Evolutionary conservation across 2,329 filamentous ascomycete species (phyloP), one percentile per base, ranked within the genome.

Genomic region (Lomentospora prolificans): DNA sequence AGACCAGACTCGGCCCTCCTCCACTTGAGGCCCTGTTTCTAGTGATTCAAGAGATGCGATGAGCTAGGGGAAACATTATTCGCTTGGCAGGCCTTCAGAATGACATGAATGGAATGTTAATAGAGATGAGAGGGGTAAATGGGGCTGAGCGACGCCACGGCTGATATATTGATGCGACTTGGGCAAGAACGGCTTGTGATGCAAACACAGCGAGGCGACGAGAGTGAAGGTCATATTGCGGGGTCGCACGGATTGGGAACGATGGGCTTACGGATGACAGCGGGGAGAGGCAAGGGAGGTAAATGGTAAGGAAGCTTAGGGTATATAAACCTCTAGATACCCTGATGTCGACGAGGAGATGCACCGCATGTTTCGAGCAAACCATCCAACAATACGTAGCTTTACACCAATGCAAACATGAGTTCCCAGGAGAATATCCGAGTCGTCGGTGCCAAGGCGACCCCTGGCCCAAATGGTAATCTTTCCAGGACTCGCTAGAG

Each of bases 381-480:
- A n/a, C n/a, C n/a, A n/a, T n/a, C n/a, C n/a, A n/a, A n/a, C n/a
- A n/a, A n/a, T n/a, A n/a, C n/a, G n/a, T n/a, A n/a, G n/a, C n/a
- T n/a, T n/a, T n/a, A n/a, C n/a, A n/a, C n/a, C n/a, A n/a, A n/a
- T n/a, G n/a, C n/a, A n/a, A n/a, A 33, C 6, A 33, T 55, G 53
- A 55, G 53, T 31, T 48, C 53, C n/a, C 53, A 48, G 22, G 25
- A 14, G 4, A 50, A 55, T 31, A 10, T 50, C n/a, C 44, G 30
- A 17, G 53, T 55, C 27, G 39, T 50, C 31, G 53, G 53, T 24
- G 27, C 25, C 3, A 19, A 44, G 25, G 17, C 10, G 25, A 33
- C 39, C 8, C 27, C 53, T 3, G 41, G 39, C 8, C n/a, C 41
- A 8, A 19, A 55, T 33, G 53, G 53, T 50, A 25, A 31, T 5